Evolutionary conservation across 305 asterid genomes (phyloP).

Genomic region (Fraxinus xanthoxyloides): DNA sequence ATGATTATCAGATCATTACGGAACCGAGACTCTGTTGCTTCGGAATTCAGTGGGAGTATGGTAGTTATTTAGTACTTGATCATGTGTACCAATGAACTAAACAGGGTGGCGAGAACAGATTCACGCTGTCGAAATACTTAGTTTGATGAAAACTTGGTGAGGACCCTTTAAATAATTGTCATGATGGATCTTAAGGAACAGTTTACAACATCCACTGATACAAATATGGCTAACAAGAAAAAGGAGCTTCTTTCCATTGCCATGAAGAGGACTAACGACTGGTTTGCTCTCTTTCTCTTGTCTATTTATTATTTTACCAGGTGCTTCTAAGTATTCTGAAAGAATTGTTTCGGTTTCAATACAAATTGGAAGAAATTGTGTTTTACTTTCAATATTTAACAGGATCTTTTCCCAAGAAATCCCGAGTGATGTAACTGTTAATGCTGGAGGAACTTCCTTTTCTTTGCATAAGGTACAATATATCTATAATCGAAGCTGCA

Average conservation of each 20-base stretch:
- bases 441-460: constrained; percentile 63
- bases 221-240: not conserved
- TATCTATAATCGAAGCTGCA: not conserved
- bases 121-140: not conserved
- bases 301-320: not conserved
- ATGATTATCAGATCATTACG: not conserved
- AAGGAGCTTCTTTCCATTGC: not conserved
- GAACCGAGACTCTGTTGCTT: not conserved
- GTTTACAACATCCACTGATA: not conserved
- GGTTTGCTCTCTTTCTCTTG: not conserved
- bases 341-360: not conserved
- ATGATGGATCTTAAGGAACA: not conserved
- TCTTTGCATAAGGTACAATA: constrained; percentile 70
- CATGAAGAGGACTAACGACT: not conserved
- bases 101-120: not conserved
- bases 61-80: not conserved
- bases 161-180: not conserved
- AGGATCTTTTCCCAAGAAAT: constrained; percentile 77
- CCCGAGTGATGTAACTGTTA: constrained; percentile 69
- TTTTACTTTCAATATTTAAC: not conserved
- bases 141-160: not conserved
- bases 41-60: not conserved
- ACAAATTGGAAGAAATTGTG: not conserved
- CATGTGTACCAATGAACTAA: not conserved
- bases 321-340: not conserved